A percentile compares a stretch with the other conserved stretches of the same genome.
Conservation (phyloP, 1,284 basidiomycete species). For the Puccinia polysora region DNA sequence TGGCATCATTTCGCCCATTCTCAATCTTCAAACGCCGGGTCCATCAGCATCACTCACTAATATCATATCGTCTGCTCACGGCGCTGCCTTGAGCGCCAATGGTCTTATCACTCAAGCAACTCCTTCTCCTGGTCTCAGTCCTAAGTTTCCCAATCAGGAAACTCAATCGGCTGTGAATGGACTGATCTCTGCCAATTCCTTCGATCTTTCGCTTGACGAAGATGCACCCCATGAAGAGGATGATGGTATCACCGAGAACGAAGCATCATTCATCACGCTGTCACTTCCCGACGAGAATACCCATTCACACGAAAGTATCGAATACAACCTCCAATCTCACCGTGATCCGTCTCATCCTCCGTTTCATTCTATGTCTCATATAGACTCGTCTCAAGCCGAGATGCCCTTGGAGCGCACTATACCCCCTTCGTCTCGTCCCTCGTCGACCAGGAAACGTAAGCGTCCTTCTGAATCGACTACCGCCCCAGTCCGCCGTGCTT, state of each 20-base stretch:
- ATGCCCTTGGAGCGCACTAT: not conserved
- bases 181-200: not conserved
- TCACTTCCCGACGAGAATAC: not conserved
- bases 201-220: slow-evolving; percentile 23
- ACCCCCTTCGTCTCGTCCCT: not conserved
- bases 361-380: not conserved
- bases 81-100: too few species aligned
- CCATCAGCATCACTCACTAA: too few species aligned
- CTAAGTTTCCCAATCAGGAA: not conserved
- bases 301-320: not conserved
- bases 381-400: not conserved
- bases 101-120: not conserved
- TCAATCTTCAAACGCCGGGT: too few species aligned
- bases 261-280: slow-evolving; percentile 14
- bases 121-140: not conserved
- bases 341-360: not conserved
- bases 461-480: not conserved
- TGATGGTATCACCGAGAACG: slow-evolving; percentile 1
- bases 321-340: not conserved
- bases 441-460: not conserved
- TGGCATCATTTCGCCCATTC: too few species aligned
- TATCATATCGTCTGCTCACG: too few species aligned
- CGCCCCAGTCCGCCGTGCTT: not conserved
- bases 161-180: not conserved
- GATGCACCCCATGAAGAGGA: slow-evolving; percentile 26